A percentile compares a stretch with the other conserved stretches of the same genome.
Conservation (phyloP, 2,329 filamentous ascomycete species). For the Neurospora sp. region DNA sequence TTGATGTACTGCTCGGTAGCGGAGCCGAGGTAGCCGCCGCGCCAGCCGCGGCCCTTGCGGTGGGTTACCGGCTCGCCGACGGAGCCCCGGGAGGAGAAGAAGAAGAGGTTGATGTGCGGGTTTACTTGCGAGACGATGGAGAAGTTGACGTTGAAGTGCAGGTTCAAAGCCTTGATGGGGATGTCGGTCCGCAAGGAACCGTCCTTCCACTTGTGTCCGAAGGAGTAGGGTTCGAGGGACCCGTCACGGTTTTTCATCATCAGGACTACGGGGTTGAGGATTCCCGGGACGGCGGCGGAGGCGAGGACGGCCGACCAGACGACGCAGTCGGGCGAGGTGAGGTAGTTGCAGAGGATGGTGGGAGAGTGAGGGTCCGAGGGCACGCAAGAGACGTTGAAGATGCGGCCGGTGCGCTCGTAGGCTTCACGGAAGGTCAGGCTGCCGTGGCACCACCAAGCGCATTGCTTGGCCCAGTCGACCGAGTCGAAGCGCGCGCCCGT, state of each 20-base stretch:
- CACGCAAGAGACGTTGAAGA: constrained; percentile 92
- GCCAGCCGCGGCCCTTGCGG: constrained; percentile 86
- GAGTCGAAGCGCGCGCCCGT: constrained; percentile 93
- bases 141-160: constrained; percentile 98
- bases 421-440: constrained; percentile 93
- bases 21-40: constrained; percentile 86
- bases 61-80: constrained; percentile 93
- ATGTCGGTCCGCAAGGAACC: constrained; percentile 91
- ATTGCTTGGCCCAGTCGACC: constrained; percentile 77
- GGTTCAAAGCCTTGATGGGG: constrained; percentile 82
- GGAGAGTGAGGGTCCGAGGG: constrained; percentile 91
- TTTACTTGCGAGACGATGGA: constrained; percentile 85
- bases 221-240: constrained; percentile 77
- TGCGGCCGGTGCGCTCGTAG: constrained; percentile 84
- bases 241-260: constrained; percentile 72
- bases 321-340: constrained; percentile 91
- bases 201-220: constrained; percentile 99
- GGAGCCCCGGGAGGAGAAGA: constrained; percentile 87
- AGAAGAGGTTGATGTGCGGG: constrained; percentile 96
- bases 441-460: constrained; percentile 82
- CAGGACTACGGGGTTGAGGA: constrained; percentile 87
- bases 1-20: constrained; percentile 93
- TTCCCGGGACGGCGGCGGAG: constrained; percentile 90
- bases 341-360: constrained; percentile 86
- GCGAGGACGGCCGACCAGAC: constrained; percentile 96